phyloP scores from a whole-genome alignment of 148 eudicot species.

The Dysphania ambrosioides region DNA sequence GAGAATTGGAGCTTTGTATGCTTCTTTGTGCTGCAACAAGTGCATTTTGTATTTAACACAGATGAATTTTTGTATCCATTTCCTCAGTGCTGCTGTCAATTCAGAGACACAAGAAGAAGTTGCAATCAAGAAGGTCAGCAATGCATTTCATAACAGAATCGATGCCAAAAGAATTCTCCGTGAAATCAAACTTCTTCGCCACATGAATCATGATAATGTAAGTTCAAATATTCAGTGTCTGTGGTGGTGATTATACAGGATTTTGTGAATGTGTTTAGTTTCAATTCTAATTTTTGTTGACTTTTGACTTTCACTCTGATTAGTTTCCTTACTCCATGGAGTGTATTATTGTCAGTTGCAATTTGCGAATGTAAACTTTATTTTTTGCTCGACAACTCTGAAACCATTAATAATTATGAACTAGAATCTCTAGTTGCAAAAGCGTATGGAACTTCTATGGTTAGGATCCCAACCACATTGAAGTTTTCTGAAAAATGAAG shows the following conservation, averaged over 20 bases:
- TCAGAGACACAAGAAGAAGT: constrained; percentile 75
- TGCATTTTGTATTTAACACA: not conserved
- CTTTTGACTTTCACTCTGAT: too few species aligned
- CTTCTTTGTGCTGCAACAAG: not conserved
- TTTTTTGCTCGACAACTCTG: not conserved
- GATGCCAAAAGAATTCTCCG: constrained; percentile 86
- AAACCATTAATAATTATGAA: not conserved
- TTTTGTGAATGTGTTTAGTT: too few species aligned
- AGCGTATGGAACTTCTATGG: not conserved
- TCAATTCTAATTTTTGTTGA: too few species aligned
- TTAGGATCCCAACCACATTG: not conserved
- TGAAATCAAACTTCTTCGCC: constrained; percentile 77
- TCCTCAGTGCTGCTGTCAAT: constrained; percentile 67
- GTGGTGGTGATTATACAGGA: not conserved
- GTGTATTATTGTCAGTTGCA: not conserved
- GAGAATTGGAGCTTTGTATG: not conserved
- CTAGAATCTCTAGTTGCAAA: not conserved
- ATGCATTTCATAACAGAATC: constrained; percentile 73
- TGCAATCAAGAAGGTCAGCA: constrained; percentile 80
- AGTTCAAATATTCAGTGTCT: constrained; percentile 17
- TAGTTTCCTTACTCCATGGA: too few species aligned
- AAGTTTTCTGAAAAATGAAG: not conserved
- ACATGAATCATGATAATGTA: constrained; percentile 84
- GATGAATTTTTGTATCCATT: constrained; percentile 2
- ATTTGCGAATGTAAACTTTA: not conserved